Base-by-base conservation (phyloP, 2,329 filamentous ascomycete species). In the Penicillium sp. region DNA sequence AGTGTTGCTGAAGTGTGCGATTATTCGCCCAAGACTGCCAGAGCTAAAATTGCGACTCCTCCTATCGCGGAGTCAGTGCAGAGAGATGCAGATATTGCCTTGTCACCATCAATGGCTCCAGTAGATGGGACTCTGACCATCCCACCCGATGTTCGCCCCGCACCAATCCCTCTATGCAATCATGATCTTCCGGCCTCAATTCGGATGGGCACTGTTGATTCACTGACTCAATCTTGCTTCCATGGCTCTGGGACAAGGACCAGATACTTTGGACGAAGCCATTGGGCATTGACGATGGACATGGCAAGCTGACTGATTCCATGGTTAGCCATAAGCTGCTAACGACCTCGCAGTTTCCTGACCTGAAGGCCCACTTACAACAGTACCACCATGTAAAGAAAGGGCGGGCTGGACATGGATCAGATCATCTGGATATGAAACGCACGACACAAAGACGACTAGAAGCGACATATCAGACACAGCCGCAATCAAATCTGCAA, bases 251-350 rank as follows among this genome's bases (percentile, higher is more conserved):
- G 31, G 16, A 39, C 31, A 19, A 44, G 43, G 21, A 53, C 51
- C 14, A 45, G 51, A 19, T 53, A 33, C 41, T 53, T 53, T 29
- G 51, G 51, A 11, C 43, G 51, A 45, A 53, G 51, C 13, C 51
- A 53, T 26, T 46, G 51, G 51, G 51, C 51, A n/a, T 37, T 46
- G 31, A 53, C 43, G 11, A 19, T 53, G 26, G 39, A 53, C 11
- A 53, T 53, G 51, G 51, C 27, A 26, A 47, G 51, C 29, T 31
- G 13, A 6, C n/a, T 3, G 6, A 35, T 19, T 11, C 29, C 29
- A 29, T 16, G 10, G 6, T 13, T 29, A 5, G 1, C 7, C 11
- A 47, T 10, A 13, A n/a, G 19, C 39, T 35, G 29, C 9, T 24
- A 19, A 33, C 29, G 11, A 27, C 26, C n/a, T 24, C 1, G 5